Evolutionary conservation across 1,139 yeast species (phyloP).

Genomic region (Yamadazyma taylorii): DNA sequence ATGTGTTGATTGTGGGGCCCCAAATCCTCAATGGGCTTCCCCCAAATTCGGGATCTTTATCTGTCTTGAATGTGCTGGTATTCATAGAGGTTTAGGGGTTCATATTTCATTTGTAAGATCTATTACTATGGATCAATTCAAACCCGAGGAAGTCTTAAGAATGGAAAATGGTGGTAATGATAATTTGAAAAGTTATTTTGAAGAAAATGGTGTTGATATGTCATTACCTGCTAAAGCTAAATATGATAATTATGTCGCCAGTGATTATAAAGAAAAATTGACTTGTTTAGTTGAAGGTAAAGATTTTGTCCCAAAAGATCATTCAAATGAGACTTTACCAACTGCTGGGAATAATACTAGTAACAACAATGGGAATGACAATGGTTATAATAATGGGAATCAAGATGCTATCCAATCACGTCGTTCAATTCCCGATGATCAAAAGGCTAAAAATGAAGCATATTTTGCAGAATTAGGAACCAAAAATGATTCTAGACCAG

Average conservation of each 20-base stretch:
- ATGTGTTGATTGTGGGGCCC: constrained; percentile 93
- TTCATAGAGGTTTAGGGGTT: constrained; percentile 95
- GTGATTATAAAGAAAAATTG: constrained; percentile 83
- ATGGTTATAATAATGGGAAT: constrained; percentile 13
- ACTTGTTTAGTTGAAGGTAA: constrained; percentile 74
- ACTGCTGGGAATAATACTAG: constrained; percentile 16
- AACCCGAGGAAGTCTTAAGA: constrained; percentile 80
- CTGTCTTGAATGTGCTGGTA: constrained; percentile 96
- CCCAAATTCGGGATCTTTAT: constrained; percentile 96
- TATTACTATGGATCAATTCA: constrained; percentile 96
- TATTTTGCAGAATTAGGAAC: constrained; percentile 81
- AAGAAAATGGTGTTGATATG: constrained; percentile 70
- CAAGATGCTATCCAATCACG: constrained; percentile 44
- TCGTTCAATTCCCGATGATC: constrained; percentile 41
- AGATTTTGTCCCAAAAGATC: constrained; percentile 68
- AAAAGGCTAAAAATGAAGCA: constrained; percentile 68
- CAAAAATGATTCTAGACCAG: constrained; percentile 72
- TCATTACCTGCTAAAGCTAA: constrained; percentile 66
- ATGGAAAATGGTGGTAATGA: constrained; percentile 97
- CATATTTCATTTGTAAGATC: constrained; percentile 96
- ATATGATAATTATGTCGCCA: constrained; percentile 89
- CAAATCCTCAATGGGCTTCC: constrained; percentile 99
- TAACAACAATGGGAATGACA: no score
- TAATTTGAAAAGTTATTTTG: constrained; percentile 66
- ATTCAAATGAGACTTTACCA: constrained; percentile 51